A percentile compares a stretch with the other conserved stretches of the same genome.
These are phyloP conservation scores for Lodderomyces parapsilosis DNA, from an alignment of 1,139 yeast genomes.

Conservation along the genomic window DNA sequence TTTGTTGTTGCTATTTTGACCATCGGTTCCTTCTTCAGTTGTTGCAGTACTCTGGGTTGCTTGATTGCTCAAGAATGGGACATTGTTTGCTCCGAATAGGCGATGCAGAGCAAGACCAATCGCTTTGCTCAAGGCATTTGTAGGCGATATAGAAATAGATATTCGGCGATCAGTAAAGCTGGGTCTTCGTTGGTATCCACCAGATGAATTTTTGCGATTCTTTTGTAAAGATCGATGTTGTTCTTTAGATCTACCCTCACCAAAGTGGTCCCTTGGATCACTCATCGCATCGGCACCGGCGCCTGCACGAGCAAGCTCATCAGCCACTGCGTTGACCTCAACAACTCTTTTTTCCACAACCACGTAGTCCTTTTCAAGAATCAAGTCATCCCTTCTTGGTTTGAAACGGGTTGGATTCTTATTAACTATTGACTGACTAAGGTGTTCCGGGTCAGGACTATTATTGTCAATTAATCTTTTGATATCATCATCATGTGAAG, in stretches of 20 bases:
- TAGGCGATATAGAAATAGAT: conserved; percentile 76
- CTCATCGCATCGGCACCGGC: conserved; percentile 52
- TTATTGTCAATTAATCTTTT: conserved; percentile 42
- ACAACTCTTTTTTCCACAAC: conserved; percentile 93
- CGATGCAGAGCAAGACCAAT: conserved; percentile 85
- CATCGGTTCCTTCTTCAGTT: conserved; percentile 5
- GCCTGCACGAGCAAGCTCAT: conserved; percentile 75
- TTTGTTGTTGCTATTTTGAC: neutral
- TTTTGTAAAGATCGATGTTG: conserved; percentile 10
- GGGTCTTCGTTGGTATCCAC: conserved; percentile 42
- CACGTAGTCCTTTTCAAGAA: conserved; percentile 80
- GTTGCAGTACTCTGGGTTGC: conserved; percentile 11
- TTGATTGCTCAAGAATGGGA: neutral
- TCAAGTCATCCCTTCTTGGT: conserved; percentile 39
- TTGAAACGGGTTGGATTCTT: conserved; percentile 15
- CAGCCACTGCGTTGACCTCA: conserved; percentile 93
- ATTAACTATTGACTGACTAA: conserved; percentile 18
- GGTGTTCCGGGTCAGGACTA: conserved; percentile 42
- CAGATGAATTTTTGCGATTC: conserved; percentile 27
- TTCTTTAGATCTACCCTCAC: conserved; percentile 6
- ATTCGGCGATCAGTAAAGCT: conserved; percentile 58
- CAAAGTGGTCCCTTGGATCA: conserved; percentile 10
- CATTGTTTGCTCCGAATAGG: conserved; percentile 57
- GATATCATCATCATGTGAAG: conserved; percentile 41
- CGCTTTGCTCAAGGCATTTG: conserved; percentile 86